A percentile compares a stretch with the other conserved stretches of the same genome.
Conservation (phyloP, 768 basidiomycete species). For the Boletus tylopilopsis region DNA sequence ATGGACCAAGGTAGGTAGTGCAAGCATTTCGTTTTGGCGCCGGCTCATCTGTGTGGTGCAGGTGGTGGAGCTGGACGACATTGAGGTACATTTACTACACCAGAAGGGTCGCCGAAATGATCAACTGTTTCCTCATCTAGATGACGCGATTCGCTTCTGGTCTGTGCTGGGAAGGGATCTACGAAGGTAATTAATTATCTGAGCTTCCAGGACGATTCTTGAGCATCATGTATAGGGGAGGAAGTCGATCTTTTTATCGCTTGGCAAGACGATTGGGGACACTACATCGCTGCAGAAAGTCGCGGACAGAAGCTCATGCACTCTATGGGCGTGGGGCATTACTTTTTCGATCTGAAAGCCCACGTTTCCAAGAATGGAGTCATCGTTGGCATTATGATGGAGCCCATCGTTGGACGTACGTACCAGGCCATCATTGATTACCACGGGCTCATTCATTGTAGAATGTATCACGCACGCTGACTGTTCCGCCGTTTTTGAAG, state of each 20-base stretch:
- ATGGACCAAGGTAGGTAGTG: constrained; percentile 30
- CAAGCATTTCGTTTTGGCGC: neutral
- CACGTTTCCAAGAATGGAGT: constrained; percentile 29
- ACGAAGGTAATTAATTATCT: constrained; percentile 18
- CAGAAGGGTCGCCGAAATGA: neutral
- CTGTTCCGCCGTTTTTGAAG: constrained; percentile 26
- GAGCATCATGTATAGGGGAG: constrained; percentile 11
- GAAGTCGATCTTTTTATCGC: constrained; percentile 30
- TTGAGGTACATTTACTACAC: constrained; percentile 19
- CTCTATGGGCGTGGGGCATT: constrained; percentile 25
- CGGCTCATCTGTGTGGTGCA: constrained; percentile 10
- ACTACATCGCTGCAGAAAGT: constrained; percentile 24
- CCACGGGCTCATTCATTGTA: constrained; percentile 11
- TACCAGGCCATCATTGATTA: neutral
- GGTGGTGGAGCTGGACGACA: constrained; percentile 31
- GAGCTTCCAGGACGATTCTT: neutral
- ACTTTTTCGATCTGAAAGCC: constrained; percentile 29
- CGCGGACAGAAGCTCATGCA: constrained; percentile 29
- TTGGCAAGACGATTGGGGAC: constrained; percentile 22
- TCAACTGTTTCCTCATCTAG: constrained; percentile 9
- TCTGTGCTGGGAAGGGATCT: constrained; percentile 27
- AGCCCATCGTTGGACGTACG: constrained; percentile 28
- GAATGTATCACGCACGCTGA: constrained; percentile 23
- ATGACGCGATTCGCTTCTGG: constrained; percentile 23
- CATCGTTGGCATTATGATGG: constrained; percentile 31